Base-by-base conservation (phyloP, 208 protist genomes). In the Leishmania aethiopica region DNA sequence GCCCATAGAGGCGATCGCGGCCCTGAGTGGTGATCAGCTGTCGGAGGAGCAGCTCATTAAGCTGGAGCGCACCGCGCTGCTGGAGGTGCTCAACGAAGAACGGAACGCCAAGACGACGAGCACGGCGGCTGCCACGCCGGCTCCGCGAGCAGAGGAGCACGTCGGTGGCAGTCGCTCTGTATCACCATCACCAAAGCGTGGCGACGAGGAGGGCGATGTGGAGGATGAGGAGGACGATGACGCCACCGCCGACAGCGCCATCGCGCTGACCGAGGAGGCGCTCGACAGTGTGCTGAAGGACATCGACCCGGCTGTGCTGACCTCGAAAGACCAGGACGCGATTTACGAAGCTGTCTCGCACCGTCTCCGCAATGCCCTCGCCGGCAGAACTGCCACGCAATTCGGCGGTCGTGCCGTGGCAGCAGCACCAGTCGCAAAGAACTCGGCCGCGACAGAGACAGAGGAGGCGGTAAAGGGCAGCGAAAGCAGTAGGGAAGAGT, bases 41-140 rank as follows among this genome's bases (percentile, higher is more conserved):
- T 92, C 93, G n/a, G 88, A 95, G 75, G 93, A 95, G 69, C 91
- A 97, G 80, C 82, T 98, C n/a, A 94, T 98, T 66, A 98, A 98
- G 83, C 87, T 98, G 75, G 95, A 98, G 82, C 95, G 95, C 22
- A 98, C 96, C 37, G 87, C 86, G 37, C 88, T 98, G 28, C 86
- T 90, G 35, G 92, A 96, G 45, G 80, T 98, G 45, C 82, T 98
- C 47, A 86, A 67, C 42, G 91, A 91, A 72, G 81, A 90, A 64
- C 77, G 72, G 40, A 77, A 78, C 28, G 55, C 64, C 75, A 60
- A 59, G 47, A 8, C 49, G 35, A 40, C 55, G 40, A 32, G 6
- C 70, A 66, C 67, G 7, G 76, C 73, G 3, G 59, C 32, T 28
- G 55, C 57, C 13, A 19, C 70, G 10, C 15, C 59, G 40, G 75